Base-by-base conservation (phyloP, 768 basidiomycete species). In the Macrolepiota fuliginosa region DNA sequence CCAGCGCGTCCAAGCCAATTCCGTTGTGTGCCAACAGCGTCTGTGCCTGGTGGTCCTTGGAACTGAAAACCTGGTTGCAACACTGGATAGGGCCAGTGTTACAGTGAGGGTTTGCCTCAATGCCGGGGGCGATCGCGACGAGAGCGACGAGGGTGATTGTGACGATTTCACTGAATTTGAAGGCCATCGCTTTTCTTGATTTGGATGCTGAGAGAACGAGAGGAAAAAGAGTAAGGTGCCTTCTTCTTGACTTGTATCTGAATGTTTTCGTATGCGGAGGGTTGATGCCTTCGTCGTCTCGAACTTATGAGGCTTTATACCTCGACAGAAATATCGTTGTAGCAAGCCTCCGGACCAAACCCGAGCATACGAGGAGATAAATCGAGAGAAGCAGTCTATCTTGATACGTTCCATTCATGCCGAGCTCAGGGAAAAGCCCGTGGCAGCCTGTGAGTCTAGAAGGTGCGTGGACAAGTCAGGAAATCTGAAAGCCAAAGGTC, bases 141-240 rank as follows among this genome's bases (percentile, higher is more conserved):
- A 58, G 19, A 12, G 50, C 25, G 50, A 52, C 36, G 27, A 59
- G 13, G 15, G 45, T 24, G 47, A 36, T 42, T 29, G 19, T 40
- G 24, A 27, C 25, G 5, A 42, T 10, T n/a, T 55, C 40, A 22
- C n/a, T 42, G 22, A 27, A 10, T 22, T 15, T 15, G 6, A 27
- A 27, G 19, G 49, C 37, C 37, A 59, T 52, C 58, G 37, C 47
- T 59, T 59, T 58, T 59, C 50, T 59, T 59, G 49, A 17, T 51
- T 56, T 51, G 50, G 58, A 52, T 52, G 58, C 10, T 3, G 47
- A 25, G 49, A 42, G 24, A 12, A 22, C 29, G 46, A 59, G 24
- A n/a, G 54, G 3, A 7, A 32, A 7, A 3, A 32, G 29, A 7
- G 29, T n/a, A 32, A 32, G 29, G 7, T 7, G 3, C 7, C 29